These are phyloP conservation scores for Neoboletus brunneissimus DNA, from an alignment of 768 basidiomycete species.

Conservation along the genomic window DNA sequence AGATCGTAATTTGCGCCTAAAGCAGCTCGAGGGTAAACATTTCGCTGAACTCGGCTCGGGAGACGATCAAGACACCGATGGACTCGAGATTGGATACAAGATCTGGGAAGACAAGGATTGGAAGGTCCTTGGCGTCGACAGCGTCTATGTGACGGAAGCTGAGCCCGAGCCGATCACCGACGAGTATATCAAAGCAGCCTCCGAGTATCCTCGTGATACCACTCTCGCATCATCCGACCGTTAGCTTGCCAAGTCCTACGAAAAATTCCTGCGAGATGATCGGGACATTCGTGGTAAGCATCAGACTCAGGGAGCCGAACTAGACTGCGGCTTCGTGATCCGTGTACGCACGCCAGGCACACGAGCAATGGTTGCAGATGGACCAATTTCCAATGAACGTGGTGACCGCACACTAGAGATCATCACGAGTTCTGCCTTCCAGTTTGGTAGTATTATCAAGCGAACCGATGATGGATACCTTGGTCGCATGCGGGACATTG, in stretches of 20 bases:
- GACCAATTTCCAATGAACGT: conserved; percentile 93
- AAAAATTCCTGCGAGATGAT: conserved; percentile 95
- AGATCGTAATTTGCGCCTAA: conserved; percentile 79
- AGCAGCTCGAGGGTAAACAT: conserved; percentile 77
- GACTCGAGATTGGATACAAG: conserved; percentile 93
- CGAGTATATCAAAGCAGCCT: conserved; percentile 61
- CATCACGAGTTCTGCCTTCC: conserved; percentile 97
- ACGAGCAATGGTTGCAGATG: conserved; percentile 93
- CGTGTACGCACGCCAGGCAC: conserved; percentile 90
- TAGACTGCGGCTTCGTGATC: conserved; percentile 98
- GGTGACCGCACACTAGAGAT: conserved; percentile 94
- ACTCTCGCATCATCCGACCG: conserved; percentile 90
- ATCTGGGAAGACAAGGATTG: conserved; percentile 90
- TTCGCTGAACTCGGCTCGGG: conserved; percentile 78
- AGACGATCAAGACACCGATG: conserved; percentile 97
- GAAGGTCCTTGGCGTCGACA: conserved; percentile 84
- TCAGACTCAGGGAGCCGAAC: conserved; percentile 86
- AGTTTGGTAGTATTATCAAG: conserved; percentile 99
- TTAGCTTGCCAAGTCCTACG: conserved; percentile 97
- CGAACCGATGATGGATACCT: conserved; percentile 23
- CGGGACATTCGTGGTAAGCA: conserved; percentile 97
- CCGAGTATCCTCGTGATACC: conserved; percentile 89
- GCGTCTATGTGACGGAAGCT: conserved; percentile 81
- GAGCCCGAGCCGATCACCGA: conserved; percentile 66
- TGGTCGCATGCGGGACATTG: no score